Percentiles rank a stretch among this genome's conserved stretches.
These are phyloP conservation scores for Diaporthe aspalathi DNA, from an alignment of 2,329 filamentous ascomycete species.

Conservation along the genomic window DNA sequence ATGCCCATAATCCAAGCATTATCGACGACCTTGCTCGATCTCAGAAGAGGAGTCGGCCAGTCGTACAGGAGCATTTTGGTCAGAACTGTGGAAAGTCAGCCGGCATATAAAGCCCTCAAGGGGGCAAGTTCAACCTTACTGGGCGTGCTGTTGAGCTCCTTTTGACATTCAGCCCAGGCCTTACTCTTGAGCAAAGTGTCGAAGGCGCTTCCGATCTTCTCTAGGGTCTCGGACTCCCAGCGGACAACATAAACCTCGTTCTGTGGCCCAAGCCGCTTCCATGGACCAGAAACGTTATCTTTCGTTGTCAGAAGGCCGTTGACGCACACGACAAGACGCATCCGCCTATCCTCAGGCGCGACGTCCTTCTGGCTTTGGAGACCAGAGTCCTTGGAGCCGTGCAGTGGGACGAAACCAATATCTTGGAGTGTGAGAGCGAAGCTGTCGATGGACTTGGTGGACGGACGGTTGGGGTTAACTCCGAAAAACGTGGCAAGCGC, in stretches of 20 bases:
- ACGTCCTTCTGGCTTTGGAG: slow-evolving; percentile 63
- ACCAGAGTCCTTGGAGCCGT: slow-evolving; percentile 55
- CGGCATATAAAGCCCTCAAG: neutral
- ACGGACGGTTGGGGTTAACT: slow-evolving; percentile 87
- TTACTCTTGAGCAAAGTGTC: slow-evolving; percentile 81
- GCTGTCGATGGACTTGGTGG: slow-evolving; percentile 86
- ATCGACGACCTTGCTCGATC: slow-evolving; percentile 79
- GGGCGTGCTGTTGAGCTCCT: slow-evolving; percentile 58
- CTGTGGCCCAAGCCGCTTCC: slow-evolving; percentile 78
- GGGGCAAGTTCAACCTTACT: slow-evolving; percentile 53
- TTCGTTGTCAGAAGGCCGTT: slow-evolving; percentile 83
- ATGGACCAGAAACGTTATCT: slow-evolving; percentile 79
- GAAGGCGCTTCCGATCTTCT: slow-evolving; percentile 82
- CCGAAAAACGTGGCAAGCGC: slow-evolving; percentile 89
- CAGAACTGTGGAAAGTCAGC: slow-evolving; percentile 27
- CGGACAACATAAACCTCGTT: slow-evolving; percentile 85
- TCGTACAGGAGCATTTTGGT: slow-evolving; percentile 65
- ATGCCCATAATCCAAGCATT: slow-evolving; percentile 85
- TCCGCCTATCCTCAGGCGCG: slow-evolving; percentile 69
- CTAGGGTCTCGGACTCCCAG: slow-evolving; percentile 83
- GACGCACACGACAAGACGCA: slow-evolving; percentile 86
- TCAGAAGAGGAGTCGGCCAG: slow-evolving; percentile 73
- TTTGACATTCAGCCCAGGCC: slow-evolving; percentile 79
- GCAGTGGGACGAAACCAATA: slow-evolving; percentile 85
- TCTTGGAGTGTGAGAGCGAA: slow-evolving; percentile 89